Evolutionary conservation across 2,329 filamentous ascomycete species (phyloP), one percentile per base, ranked within the genome.

Genomic region (Aureobasidium sp.): DNA sequence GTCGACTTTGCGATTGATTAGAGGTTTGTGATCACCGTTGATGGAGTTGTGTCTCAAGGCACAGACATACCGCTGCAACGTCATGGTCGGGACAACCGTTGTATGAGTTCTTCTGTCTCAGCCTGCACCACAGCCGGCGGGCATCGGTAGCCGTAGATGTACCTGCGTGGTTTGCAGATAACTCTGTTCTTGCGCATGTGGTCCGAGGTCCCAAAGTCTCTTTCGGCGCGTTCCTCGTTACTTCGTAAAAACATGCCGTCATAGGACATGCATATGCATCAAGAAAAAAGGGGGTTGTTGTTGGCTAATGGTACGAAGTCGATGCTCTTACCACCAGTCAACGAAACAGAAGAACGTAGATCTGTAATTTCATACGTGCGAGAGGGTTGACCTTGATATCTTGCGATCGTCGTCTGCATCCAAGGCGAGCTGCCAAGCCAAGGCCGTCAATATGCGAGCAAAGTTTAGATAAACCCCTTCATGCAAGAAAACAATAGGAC

Each of bases 401-500:
- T 42, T 54, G 50, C 50, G 50, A 54, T 54, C 49, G 49, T 27
- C 49, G 22, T 14, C 53, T 57, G 53, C 53, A 57, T 45, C 40
- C 50, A 54, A 54, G 37, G 50, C 50, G 29, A 11, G 19, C n/a
- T 44, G 53, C 53, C 53, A 57, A 57, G 53, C 53, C 24, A 44
- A 57, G 40, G 5, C 53, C 39, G 53, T 42, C 53, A 27, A 24
- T 45, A 54, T 54, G 50, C 50, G 50, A 57, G 19, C 52, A 54
- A 42, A 29, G 11, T 19, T 40, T 29, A 29, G 27, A 24, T 48
- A 48, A 14, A 42, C 27, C 9, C 17, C 27, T 5, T 24, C n/a
- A 57, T 57, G 53, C 53, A 57, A n/a, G 40, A 33, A 57, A 57
- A 57, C 53, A 35, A 57, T 57, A 57, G n/a, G 40, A 33, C 29